Evolutionary conservation across 2,329 filamentous ascomycete species (phyloP), one percentile per base, ranked within the genome.

Genomic region (Whalleya microplaca): DNA sequence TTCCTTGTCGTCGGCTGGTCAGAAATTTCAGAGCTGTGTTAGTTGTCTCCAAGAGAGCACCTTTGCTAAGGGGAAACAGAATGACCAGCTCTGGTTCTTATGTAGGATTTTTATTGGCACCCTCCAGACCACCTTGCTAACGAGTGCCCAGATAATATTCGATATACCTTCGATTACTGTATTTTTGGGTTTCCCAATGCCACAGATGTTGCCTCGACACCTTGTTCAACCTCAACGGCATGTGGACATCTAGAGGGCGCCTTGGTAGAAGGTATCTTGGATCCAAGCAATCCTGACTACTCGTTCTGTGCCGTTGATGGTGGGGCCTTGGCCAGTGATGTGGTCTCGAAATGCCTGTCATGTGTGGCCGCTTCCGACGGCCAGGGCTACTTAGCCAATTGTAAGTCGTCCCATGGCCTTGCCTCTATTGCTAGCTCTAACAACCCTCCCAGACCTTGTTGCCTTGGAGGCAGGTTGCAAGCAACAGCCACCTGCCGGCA

Each of bases 11-110:
- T 23, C 71, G 0, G 48, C 66, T 2, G 82, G 81, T 1, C 71
- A 72, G 49, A 81, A 78, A 64, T 80, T 81, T 66, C 71, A 78
- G 63, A 70, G 69, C 14, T 85, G 82, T 64, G 72, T 84, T 68
- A 76, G 69, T 40, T 85, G 82, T 64, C 71, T 85, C 23, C 78
- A 84, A 64, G 76, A 75, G 23, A 84, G 82, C 69, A 74, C 73
- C 9, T 83, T 77, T 57, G 66, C 72, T 2, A 71, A 78, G 37
- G 80, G 76, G 1, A 54, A 56, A 6, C 81, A 84, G 69, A 84
- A 70, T 52, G 82, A 85, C 59, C 80, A 82, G 58, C 73, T 75
- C 46, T 84, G 81, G 82, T 84, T 84, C 58, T 63, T 84, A 43
- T 83, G 82, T 84, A 75, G 71, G 81, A n/a, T n/a, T n/a, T 72